Base-by-base conservation (phyloP, 352 stramenopile genomes). In the Saprolegnia parasitica region DNA sequence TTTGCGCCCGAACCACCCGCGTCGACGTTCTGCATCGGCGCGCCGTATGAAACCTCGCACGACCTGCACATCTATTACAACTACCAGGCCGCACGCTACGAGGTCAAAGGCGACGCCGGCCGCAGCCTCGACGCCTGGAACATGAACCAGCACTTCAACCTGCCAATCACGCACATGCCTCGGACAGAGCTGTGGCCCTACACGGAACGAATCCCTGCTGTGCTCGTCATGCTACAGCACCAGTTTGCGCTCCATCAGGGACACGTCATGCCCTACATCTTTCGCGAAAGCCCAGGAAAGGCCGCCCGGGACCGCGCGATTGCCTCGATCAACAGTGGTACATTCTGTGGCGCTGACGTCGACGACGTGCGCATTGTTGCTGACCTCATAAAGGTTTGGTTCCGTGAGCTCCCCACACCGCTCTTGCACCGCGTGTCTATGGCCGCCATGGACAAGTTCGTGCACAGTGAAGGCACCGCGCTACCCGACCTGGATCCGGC, bases 341-440 rank as follows among this genome's bases (percentile, higher is more conserved):
- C 78, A 46, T 94, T 94, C 64, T 72, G 65, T 37, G 87, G 85
- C 35, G 78, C 74, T 0, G 73, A 72, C 21, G 65, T 63, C 35
- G 76, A 97, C 54, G 82, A 97, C 54, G 82, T 95, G 52, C 84
- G 90, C 29, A 85, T 97, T 52, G 72, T 95, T 10, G 89, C 86
- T 0, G 90, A 96, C 70, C 75, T 97, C 3, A 88, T 97, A 74
- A 97, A 97, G 71, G 71, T 96, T 47, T 97, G 84, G 83, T 97
- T 97, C 72, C 82, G 89, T 0, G 86, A 96, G 47, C 78, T 97
- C 0, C 83, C 87, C 0, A 68, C 85, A n/a, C 85, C 84, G 24
- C 83, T 97, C 49, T 74, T 97, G 56, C 87, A 95, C 71, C 75
- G 88, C 60, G 81, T 96, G 35, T 45, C 50, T 18, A 83, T 96